These are phyloP conservation scores for Colletotrichum sp. DNA, from an alignment of 2,329 filamentous ascomycete genomes.

Conservation along the genomic window DNA sequence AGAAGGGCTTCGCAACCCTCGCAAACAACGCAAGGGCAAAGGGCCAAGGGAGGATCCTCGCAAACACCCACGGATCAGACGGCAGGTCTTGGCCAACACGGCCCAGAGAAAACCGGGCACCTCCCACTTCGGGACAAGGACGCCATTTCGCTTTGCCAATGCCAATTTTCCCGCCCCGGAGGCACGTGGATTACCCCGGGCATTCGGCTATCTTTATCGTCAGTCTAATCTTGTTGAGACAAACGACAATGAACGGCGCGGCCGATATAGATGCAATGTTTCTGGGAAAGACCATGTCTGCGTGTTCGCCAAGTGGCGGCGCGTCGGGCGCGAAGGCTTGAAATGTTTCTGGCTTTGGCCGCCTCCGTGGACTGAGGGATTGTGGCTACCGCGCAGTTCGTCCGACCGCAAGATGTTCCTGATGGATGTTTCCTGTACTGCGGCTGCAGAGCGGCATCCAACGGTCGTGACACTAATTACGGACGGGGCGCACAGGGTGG, in stretches of 20 bases:
- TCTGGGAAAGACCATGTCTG: background rate
- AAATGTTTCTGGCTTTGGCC: background rate
- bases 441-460: background rate
- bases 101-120: background rate
- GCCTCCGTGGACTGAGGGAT: background rate
- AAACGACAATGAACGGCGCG: conserved; percentile 1
- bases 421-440: background rate
- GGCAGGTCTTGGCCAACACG: conserved; percentile 20
- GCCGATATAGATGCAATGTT: background rate
- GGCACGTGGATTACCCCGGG: conserved; percentile 17
- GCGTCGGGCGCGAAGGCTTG: background rate
- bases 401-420: background rate
- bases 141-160: conserved; percentile 15
- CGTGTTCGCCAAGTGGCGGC: background rate
- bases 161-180: conserved; percentile 6
- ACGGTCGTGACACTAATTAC: background rate
- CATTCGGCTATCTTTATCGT: conserved; percentile 20
- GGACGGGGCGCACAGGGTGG: background rate
- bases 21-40: background rate
- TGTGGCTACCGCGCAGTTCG: background rate
- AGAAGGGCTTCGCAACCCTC: background rate
- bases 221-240: conserved; percentile 11
- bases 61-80: conserved; percentile 17
- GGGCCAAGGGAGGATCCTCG: background rate
- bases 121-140: conserved; percentile 9